Percentiles rank a stretch among this genome's conserved stretches.
Conservation (phyloP, 768 basidiomycete genomes). For the Scleroderma bovista region DNA sequence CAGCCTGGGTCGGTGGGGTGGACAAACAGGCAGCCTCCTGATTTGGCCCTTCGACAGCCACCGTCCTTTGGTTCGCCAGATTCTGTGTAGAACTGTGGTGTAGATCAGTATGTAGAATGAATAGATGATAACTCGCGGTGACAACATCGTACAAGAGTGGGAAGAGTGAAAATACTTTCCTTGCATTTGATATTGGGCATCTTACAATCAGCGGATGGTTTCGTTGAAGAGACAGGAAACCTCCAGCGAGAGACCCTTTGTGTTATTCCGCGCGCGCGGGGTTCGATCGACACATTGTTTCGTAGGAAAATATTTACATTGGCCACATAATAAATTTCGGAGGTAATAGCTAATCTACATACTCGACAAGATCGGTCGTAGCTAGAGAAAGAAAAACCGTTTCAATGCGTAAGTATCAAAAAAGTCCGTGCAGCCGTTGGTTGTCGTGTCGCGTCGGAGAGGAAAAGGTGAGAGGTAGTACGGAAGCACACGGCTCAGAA, state of each 20-base stretch:
- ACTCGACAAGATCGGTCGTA: constrained; percentile 5
- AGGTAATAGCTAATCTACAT: constrained; percentile 14
- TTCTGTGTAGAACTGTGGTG: constrained; percentile 25
- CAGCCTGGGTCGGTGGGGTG: constrained; percentile 26
- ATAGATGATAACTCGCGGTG: too few relatives aligned
- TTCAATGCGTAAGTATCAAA: constrained; percentile 12
- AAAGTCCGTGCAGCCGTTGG: constrained; percentile 15
- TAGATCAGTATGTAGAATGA: constrained; percentile 1
- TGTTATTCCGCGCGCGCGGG: too few relatives aligned
- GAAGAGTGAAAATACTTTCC: constrained; percentile 1
- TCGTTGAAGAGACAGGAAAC: not conserved
- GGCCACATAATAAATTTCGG: constrained; percentile 6
- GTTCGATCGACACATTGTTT: not conserved
- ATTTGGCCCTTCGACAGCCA: constrained; percentile 22
- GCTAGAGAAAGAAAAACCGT: constrained; percentile 2
- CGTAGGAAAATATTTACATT: constrained; percentile 7
- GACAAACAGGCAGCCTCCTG: constrained; percentile 22
- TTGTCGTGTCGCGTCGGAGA: constrained; percentile 25
- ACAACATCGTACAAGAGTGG: too few relatives aligned
- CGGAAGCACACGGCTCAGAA: constrained; percentile 7
- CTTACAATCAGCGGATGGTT: not conserved
- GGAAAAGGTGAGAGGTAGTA: constrained; percentile 7
- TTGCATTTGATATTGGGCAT: not conserved
- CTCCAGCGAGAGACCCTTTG: not conserved
- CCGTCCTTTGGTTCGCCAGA: constrained; percentile 19